These are phyloP conservation scores for Phoenix roebelenii DNA, from an alignment of 176 grass and related monocot genomes.

Conservation along the genomic window DNA sequence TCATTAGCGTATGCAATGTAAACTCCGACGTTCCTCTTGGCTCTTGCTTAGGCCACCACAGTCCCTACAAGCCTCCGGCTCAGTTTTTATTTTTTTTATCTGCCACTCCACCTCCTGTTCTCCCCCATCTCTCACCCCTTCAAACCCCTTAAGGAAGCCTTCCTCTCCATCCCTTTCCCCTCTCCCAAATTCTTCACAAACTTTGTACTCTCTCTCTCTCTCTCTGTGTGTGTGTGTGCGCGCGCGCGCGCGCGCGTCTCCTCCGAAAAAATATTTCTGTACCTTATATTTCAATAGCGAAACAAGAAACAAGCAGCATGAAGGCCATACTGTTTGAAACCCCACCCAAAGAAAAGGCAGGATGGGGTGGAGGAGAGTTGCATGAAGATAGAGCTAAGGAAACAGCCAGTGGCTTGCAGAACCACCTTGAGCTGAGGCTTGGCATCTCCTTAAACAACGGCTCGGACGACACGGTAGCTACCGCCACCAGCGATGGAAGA, in stretches of 20 bases:
- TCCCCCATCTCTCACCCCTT: constrained; percentile 13
- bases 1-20: no score
- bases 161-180: no score
- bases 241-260: no score
- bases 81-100: constrained; percentile 26
- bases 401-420: constrained; percentile 18
- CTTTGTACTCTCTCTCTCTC: not conserved
- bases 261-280: no score
- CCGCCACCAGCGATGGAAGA: not conserved
- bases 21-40: no score
- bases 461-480: not conserved
- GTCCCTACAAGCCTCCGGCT: constrained; percentile 18
- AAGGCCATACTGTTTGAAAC: constrained; percentile 54
- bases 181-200: no score
- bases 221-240: not conserved
- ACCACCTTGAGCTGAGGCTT: constrained; percentile 68
- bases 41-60: no score
- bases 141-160: not conserved
- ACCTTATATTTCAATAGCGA: not conserved
- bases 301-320: constrained; percentile 16
- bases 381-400: constrained; percentile 12
- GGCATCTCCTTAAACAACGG: constrained; percentile 38
- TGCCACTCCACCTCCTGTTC: constrained; percentile 6
- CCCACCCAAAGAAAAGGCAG: constrained; percentile 20
- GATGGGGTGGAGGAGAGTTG: not conserved